Conservation (phyloP, 345 rosid species). For the Acer campestre region DNA sequence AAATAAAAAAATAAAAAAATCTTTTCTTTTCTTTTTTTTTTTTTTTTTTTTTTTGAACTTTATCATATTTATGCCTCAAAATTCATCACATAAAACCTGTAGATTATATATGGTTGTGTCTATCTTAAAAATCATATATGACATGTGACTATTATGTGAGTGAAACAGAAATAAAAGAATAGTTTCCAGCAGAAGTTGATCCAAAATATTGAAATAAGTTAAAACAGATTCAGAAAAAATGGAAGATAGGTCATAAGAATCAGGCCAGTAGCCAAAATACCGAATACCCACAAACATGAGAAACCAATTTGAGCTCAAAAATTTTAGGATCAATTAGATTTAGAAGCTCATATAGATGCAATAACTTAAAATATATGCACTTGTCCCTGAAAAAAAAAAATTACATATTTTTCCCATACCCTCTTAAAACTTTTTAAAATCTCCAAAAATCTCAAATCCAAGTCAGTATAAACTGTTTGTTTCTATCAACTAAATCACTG, state of each 20-base stretch:
- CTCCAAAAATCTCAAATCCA: not conserved
- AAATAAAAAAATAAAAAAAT: too few relatives aligned
- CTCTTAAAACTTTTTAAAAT: not conserved
- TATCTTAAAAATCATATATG: not conserved
- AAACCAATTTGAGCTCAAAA: not conserved
- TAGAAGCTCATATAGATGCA: not conserved
- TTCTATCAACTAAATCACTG: slow-evolving; percentile 13
- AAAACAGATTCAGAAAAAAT: not conserved
- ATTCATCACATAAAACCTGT: not conserved
- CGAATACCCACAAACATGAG: too few relatives aligned
- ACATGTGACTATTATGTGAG: too few relatives aligned
- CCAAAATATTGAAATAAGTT: not conserved
- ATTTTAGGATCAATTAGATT: not conserved
- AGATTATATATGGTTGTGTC: not conserved
- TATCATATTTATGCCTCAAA: too few relatives aligned
- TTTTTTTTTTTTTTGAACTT: too few relatives aligned
- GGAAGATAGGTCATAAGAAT: too few relatives aligned
- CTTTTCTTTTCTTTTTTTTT: too few relatives aligned
- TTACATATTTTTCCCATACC: slow-evolving; percentile 15
- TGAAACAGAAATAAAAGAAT: not conserved
- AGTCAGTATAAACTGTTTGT: slow-evolving; percentile 15
- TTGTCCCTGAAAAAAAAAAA: slow-evolving; percentile 13
- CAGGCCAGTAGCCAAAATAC: too few relatives aligned
- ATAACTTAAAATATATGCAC: slow-evolving; percentile 12
- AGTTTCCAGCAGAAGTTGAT: not conserved